Evolutionary conservation across 352 stramenopile genomes (phyloP), one percentile per base, ranked within the genome.

Genomic region (Globisporangium polare): DNA sequence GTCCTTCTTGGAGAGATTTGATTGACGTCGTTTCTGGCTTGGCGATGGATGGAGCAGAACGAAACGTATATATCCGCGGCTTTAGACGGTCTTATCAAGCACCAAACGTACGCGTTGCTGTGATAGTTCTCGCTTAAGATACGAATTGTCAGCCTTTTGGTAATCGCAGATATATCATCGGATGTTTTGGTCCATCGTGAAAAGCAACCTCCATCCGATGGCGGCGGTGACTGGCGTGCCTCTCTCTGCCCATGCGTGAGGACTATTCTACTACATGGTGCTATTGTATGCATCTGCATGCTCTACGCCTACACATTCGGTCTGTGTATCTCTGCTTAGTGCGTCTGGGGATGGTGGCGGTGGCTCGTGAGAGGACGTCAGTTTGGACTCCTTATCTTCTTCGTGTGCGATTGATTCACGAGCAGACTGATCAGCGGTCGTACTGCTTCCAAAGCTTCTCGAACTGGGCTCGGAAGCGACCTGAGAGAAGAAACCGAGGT

Each of bases 391-490:
- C 29, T 39, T 39, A 5, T 39, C 8, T n/a, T 20, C 17, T 20
- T 45, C 39, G 17, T 4, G 33, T 39, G 33, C 10, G 10, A 15
- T 15, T 39, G 10, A 39, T 39, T 39, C 9, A 39, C 33, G 33
- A 39, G 33, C 33, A 39, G 33, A 39, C 2, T 4, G 33, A 12
- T 75, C 51, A 79, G 50, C 67, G 75, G 42, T 80, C 65, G 70
- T 82, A 88, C 41, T 80, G 70, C 33, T 60, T 39, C 80, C 78
- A 90, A n/a, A 90, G 72, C 45, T 86, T 68, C 41, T 80, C 66
- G 43, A 83, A 90, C 42, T 90, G 71, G 49, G 84, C 68, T n/a
- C 71, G 66, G 64, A 88, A 90, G 46, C 70, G 77, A 10, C 46
- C 78, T 90, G 53, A 10, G 31, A 39, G 22, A 20, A 2, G 35